These are phyloP conservation scores for Tetrapisispora taiwanensis DNA, from an alignment of 805 yeast species.

Conservation along the genomic window DNA sequence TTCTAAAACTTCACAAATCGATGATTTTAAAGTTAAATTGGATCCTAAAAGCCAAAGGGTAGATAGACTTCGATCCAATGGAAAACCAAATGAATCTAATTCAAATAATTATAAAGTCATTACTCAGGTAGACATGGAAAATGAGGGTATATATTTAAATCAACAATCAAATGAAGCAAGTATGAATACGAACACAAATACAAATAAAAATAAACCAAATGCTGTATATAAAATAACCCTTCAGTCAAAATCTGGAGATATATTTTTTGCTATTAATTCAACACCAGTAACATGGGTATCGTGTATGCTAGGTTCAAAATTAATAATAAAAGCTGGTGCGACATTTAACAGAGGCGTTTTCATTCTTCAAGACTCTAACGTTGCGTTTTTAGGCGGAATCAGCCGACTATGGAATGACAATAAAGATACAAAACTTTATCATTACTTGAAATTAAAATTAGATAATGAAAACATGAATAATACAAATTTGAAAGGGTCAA, in stretches of 20 bases:
- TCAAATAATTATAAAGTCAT: conserved; percentile 28
- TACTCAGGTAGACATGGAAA: conserved; percentile 42
- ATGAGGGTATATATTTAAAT: conserved; percentile 15
- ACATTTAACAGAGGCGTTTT: conserved; percentile 38
- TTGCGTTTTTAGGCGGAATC: conserved; percentile 32
- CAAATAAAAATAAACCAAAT: conserved; percentile 5
- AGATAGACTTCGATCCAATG: conserved; percentile 35
- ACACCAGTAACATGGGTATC: conserved; percentile 41
- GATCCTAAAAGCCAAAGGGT: conserved; percentile 52
- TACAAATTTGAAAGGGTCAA: conserved; percentile 1
- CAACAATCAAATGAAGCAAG: conserved; percentile 1
- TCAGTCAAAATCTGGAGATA: conserved; percentile 42
- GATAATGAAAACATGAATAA: conserved; percentile 1
- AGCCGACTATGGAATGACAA: conserved; percentile 33
- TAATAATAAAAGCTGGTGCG: conserved; percentile 42
- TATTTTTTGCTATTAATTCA: conserved; percentile 48
- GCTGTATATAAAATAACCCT: conserved; percentile 44
- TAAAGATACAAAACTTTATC: conserved; percentile 25
- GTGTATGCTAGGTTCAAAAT: conserved; percentile 48
- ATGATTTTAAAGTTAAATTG: conserved; percentile 40
- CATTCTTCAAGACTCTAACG: conserved; percentile 21
- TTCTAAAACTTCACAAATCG: conserved; percentile 44
- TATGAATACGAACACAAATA: not conserved
- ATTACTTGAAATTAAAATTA: conserved; percentile 23
- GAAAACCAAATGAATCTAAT: conserved; percentile 6